Base-by-base conservation (phyloP, 495 filamentous ascomycete genomes). In the Xylaria telfairii region DNA sequence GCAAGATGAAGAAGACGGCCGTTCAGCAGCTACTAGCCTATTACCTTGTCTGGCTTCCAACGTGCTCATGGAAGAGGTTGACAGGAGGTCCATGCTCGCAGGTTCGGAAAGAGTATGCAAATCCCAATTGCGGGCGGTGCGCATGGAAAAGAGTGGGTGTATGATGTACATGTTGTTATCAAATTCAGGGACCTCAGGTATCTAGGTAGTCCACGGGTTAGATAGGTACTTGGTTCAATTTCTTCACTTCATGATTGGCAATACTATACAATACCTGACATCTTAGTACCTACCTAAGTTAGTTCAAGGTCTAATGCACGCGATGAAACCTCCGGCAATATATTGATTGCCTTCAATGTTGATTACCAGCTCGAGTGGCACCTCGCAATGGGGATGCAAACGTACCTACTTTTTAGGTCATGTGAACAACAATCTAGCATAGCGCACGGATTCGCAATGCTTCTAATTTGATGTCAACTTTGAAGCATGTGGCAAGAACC, bases 371-470 rank as follows among this genome's bases (percentile, higher is more conserved):
- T n/a, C n/a, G 8, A 12, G 1, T 12, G 4, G 5, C 1, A 4
- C 8, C 49, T 17, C 49, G 4, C 1, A 21, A 24, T 7, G 53
- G 53, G 19, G n/a, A 34, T 34, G 10, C 26, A 1, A 8, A 57
- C 30, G 32, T 60, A 0, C 2, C 19, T 41, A 4, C 6, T 54
- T 3, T 41, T 37, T 41, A 24, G 24, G 57, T 60, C 57, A 60
- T 60, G 57, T 41, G 57, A 60, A 24, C 53, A 60, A 24, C 53
- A 15, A 10, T 12, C 57, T 34, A 24, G 26, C 57, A 41, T 0
- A 39, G 57, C 57, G 57, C 57, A 60, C 57, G 57, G 57, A 60
- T 60, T 60, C 57, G 21, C 57, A 12, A 41, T 41, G 57, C 9
- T 54, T 60, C 57, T 34, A 21, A 9, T 9, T 28, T 56, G 19